These are phyloP conservation scores for Inonotus hispidus DNA, from an alignment of 1,284 basidiomycete genomes.

Conservation along the genomic window DNA sequence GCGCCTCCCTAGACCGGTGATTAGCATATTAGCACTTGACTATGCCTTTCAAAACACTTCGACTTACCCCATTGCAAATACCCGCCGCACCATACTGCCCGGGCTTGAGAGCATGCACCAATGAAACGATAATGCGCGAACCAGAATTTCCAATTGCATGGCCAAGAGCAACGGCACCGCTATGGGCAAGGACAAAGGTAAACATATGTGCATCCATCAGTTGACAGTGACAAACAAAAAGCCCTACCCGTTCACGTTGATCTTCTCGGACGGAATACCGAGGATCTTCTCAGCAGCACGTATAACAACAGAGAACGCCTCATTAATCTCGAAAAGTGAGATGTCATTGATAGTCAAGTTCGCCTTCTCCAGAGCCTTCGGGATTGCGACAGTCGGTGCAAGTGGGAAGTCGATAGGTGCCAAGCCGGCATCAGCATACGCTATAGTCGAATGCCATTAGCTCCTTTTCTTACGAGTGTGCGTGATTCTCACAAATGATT, in stretches of 20 bases:
- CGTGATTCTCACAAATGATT: constrained; percentile 61
- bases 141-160: constrained; percentile 97
- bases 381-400: constrained; percentile 90
- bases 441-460: constrained; percentile 36
- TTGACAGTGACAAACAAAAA: constrained; percentile 17
- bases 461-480: constrained; percentile 17
- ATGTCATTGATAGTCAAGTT: constrained; percentile 84
- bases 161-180: constrained; percentile 89
- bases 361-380: constrained; percentile 84
- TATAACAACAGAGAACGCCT: constrained; percentile 95
- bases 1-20: constrained; percentile 71
- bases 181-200: constrained; percentile 28
- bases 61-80: constrained; percentile 93
- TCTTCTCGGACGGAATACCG: constrained; percentile 78
- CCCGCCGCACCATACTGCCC: constrained; percentile 97
- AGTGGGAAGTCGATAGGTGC: constrained; percentile 97
- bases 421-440: constrained; percentile 94
- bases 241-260: constrained; percentile 85
- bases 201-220: constrained; percentile 16
- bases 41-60: neutral
- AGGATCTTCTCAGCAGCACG: constrained; percentile 89
- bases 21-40: constrained; percentile 19
- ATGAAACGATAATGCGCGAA: constrained; percentile 90
- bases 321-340: constrained; percentile 94
- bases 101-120: constrained; percentile 88